Percentiles rank a stretch among this genome's conserved stretches.
Evolutionary conservation across 176 grass and related monocot species (phyloP).

Genomic region (Microstegium vimineum): DNA sequence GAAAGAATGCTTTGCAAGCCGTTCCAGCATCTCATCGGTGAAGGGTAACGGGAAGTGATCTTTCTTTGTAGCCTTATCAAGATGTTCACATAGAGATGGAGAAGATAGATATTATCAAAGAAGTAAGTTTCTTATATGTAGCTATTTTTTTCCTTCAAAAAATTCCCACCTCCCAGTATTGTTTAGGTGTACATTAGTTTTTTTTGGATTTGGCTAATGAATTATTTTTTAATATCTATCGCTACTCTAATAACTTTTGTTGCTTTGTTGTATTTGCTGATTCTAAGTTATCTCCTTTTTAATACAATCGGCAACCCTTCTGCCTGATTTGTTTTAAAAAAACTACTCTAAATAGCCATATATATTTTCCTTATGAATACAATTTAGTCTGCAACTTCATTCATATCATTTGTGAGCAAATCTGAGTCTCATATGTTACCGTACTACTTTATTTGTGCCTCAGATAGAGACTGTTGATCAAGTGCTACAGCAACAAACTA

Average conservation of each 20-base stretch:
- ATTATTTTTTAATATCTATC: neutral
- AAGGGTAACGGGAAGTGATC: no score
- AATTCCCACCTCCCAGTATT: neutral
- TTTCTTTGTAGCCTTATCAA: no score
- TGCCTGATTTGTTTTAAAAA: neutral
- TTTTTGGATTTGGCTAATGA: neutral
- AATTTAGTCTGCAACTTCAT: neutral
- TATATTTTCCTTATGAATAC: conserved; percentile 1
- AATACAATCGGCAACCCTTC: neutral
- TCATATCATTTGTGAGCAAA: neutral
- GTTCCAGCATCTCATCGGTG: no score
- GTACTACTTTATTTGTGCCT: conserved; percentile 22
- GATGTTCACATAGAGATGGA: conserved; percentile 62
- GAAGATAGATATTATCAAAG: conserved; percentile 61
- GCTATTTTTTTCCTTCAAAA: neutral
- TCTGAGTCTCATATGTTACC: conserved; percentile 7
- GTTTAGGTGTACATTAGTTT: neutral
- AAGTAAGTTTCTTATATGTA: conserved; percentile 50
- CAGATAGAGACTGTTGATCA: conserved; percentile 77
- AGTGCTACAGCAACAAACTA: conserved; percentile 40
- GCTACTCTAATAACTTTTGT: neutral
- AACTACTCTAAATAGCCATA: neutral
- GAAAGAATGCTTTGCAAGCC: no score
- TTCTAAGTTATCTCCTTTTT: neutral
- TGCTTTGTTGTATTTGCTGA: neutral